Base-by-base conservation (phyloP, 1,284 basidiomycete species). In the Cystobasidium slooffiae region DNA sequence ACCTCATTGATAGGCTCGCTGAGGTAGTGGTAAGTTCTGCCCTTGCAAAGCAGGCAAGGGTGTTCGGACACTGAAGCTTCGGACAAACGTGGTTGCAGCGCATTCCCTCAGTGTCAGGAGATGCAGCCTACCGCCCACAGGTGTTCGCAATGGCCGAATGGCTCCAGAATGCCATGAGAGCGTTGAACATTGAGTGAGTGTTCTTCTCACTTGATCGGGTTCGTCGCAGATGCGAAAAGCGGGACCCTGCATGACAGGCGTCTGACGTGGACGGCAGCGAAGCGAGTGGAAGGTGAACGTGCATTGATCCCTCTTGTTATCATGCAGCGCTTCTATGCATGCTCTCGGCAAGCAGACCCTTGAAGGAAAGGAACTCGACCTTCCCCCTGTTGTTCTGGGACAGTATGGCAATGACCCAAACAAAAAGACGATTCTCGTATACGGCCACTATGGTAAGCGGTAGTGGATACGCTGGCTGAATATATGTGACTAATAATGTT, bases 311-410 rank as follows among this genome's bases (percentile, higher is more conserved):
- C 24, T 39, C 9, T 31, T 31, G 5, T 5, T 31, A 31, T 5
- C 31, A 31, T 31, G 31, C 31, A 76, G 61, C 8, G 61, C 56
- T 14, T 44, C 53, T 4, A 47, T 66, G 43, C 87, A 88, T 20
- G 87, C 90, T 74, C 87, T 97, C 16, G 97, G 97, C 22, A 88
- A 85, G 77, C 95, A 98, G 76, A 84, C 84, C 10, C 87, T 97
- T 81, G 92, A 95, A 69, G 93, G 93, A 78, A 86, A 88, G 77
- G 85, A 95, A 52, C 80, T 87, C 58, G 86, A 88, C 58, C 87
- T 99, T 3, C 96, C 96, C 0, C 94, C 94, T 8, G 93, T 90
- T 6, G 88, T 99, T 80, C 87, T 98, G 53, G 95, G 92, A 6
- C 69, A 80, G 58, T 78, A 80, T 51, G 83, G 83, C 44, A 78